These are phyloP conservation scores for Talaromyces funiculosus DNA, from an alignment of 2,329 filamentous ascomycete genomes.

Conservation along the genomic window DNA sequence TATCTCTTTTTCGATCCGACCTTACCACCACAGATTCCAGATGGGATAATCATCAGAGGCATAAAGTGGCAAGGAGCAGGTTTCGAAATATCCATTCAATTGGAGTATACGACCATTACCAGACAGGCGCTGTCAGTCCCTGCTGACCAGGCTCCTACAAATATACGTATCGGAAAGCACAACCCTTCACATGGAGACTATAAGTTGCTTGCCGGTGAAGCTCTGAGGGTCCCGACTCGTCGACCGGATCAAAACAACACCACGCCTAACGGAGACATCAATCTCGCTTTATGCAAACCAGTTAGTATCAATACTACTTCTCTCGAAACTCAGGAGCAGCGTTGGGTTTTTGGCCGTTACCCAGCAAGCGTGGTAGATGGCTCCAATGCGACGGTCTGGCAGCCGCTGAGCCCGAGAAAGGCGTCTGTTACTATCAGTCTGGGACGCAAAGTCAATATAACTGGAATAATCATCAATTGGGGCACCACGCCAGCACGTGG, in stretches of 20 bases:
- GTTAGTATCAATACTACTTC: background rate
- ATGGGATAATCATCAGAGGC: conserved; percentile 6
- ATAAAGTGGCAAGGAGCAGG: conserved; percentile 13
- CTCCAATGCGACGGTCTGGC: conserved; percentile 13
- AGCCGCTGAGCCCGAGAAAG: background rate
- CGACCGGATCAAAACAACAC: background rate
- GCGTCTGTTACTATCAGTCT: conserved; percentile 8
- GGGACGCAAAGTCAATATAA: background rate
- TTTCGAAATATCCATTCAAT: conserved; percentile 11
- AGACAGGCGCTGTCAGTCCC: background rate
- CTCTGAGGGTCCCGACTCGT: background rate
- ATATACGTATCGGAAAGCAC: conserved; percentile 4
- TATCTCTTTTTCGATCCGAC: conserved; percentile 10
- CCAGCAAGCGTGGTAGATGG: conserved; percentile 11
- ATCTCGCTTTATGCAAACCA: conserved; percentile 8
- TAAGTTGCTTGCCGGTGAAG: conserved; percentile 1
- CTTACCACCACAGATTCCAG: conserved; percentile 10
- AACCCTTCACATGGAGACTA: background rate
- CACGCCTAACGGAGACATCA: background rate
- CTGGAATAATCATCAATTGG: conserved; percentile 11
- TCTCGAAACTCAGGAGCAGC: background rate
- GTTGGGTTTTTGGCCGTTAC: conserved; percentile 13
- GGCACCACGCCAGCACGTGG: conserved; percentile 4
- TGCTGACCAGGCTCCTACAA: background rate
- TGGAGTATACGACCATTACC: conserved; percentile 5